Base-by-base conservation (phyloP, 164 flowering plant genomes). In the Platanus orientalis region DNA sequence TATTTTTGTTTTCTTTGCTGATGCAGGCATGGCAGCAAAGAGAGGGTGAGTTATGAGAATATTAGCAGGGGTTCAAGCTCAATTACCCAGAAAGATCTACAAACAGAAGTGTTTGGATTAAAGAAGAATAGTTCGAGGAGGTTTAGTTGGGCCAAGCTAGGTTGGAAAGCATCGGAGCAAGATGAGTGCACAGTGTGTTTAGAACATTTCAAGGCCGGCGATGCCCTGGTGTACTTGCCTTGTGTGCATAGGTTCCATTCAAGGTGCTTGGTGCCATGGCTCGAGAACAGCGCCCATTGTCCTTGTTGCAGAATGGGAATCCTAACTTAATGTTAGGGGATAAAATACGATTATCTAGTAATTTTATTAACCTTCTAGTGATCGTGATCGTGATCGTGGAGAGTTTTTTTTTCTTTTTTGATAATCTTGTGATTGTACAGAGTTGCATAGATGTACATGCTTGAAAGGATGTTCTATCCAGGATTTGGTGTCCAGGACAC, bases 191-290 rank as follows among this genome's bases (percentile, higher is more conserved):
- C 77, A 1, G 78, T 85, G 4, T 89, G 96, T 66, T 60, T 89
- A 60, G 96, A 87, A 6, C 23, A 62, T 54, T 83, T 86, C 73
- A 73, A 66, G 65, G 19, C 54, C 0, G 83, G 83, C 17, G 85
- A 86, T 68, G 69, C 70, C 23, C 69, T 90, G 70, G 76, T 79
- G 67, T 69, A 75, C 68, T 75, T 86, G 21, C 84, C 84, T 0
- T 90, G 94, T 57, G 82, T 82, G 4, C 97, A 90, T 57, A 67
- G 75, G 69, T 90, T 83, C 78, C 95, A 90, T 66, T 74, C 82
- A 0, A 63, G 57, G 55, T 90, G 97, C 64, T 56, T 88, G 72
- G 71, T 76, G 21, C 95, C 90, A 24, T 90, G 97, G 97, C 75
- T 90, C 10, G 79, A 78, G 63, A 75, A 39, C 27, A 79, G 74